A percentile compares a stretch with the other conserved stretches of the same genome.
phyloP scores from a whole-genome alignment of 768 basidiomycete species.

The Leccinellum luteum region DNA sequence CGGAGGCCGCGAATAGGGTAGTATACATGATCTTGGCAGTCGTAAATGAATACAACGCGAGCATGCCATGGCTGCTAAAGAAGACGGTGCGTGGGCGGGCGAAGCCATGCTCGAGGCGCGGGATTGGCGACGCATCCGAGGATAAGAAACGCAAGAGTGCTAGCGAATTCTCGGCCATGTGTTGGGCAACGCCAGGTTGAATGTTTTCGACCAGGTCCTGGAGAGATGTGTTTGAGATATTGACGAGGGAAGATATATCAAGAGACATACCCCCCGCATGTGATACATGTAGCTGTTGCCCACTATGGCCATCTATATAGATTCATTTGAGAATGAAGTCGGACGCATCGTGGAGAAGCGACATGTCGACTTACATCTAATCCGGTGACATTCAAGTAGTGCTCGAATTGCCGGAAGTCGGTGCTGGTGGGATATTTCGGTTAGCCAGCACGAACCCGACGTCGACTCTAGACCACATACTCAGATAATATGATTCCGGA shows the following conservation, averaged over 20 bases:
- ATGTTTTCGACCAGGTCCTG: constrained; percentile 82
- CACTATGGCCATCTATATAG: constrained; percentile 78
- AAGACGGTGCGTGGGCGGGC: constrained; percentile 67
- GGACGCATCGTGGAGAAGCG: background rate
- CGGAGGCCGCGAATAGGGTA: constrained; percentile 44
- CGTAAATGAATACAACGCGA: constrained; percentile 72
- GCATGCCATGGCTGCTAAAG: constrained; percentile 65
- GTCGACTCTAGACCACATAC: constrained; percentile 40
- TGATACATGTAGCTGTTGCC: constrained; percentile 94
- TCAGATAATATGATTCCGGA: constrained; percentile 90
- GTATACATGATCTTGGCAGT: constrained; percentile 67
- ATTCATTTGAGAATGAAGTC: background rate
- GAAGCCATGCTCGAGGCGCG: constrained; percentile 52
- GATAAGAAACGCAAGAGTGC: constrained; percentile 76
- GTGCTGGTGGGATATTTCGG: constrained; percentile 51
- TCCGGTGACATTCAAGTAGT: constrained; percentile 87
- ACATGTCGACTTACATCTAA: constrained; percentile 63
- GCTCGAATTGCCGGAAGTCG: constrained; percentile 92
- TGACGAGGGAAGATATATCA: background rate
- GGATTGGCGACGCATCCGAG: constrained; percentile 65
- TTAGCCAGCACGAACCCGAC: constrained; percentile 6
- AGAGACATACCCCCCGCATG: constrained; percentile 69
- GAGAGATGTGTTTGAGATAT: background rate
- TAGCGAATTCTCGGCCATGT: constrained; percentile 88
- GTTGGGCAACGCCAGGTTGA: constrained; percentile 78